Evolutionary conservation across 495 filamentous ascomycete species (phyloP), one percentile per base, ranked within the genome.

Genomic region (Penicillium lividum): DNA sequence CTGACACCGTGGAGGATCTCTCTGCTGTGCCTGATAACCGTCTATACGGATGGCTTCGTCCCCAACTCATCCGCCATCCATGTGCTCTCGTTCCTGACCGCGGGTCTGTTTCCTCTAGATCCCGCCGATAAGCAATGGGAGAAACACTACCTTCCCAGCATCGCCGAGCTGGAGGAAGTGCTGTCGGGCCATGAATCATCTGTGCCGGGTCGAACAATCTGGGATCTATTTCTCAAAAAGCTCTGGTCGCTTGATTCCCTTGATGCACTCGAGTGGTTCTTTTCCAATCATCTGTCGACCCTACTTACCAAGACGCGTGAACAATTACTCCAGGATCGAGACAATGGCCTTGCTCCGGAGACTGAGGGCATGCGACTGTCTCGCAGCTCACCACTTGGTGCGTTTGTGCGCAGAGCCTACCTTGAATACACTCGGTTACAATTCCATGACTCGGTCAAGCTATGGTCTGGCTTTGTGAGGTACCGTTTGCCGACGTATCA

Each of bases 1-100:
- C 81, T 97, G 52, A 93, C 93, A 18, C 89, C 94, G 6, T 86
- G 89, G 59, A 94, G 91, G 64, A 84, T 97, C 59, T 87, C 87
- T 59, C 82, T 98, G 22, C 81, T 98, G 44, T 84, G 86, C 54
- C 81, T 98, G 42, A 82, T 92, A 51, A 83, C 87, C 60, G 79
- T 97, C 25, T 98, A 98, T 69, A 83, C 84, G 7, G 84, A 90
- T 53, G 84, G 82, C 7, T 75, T 82, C 2, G 86, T 96, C 29
- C 90, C 91, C n/a, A 89, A 84, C 53, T 74, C 82, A 40, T 86
- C 89, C 11, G 87, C 87, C 31, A 80, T 93, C n/a, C 83, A 89
- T n/a, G 82, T 98, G 13, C 80, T 98, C 13, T 89, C 88, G 36
- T 97, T 97, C 75, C 77, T 98, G 48, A 78, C 90, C 48, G 87